Percentiles rank a stretch among this genome's conserved stretches.
phyloP scores from a whole-genome alignment of 2,329 filamentous ascomycete species.

The Cordyceps militaris region DNA sequence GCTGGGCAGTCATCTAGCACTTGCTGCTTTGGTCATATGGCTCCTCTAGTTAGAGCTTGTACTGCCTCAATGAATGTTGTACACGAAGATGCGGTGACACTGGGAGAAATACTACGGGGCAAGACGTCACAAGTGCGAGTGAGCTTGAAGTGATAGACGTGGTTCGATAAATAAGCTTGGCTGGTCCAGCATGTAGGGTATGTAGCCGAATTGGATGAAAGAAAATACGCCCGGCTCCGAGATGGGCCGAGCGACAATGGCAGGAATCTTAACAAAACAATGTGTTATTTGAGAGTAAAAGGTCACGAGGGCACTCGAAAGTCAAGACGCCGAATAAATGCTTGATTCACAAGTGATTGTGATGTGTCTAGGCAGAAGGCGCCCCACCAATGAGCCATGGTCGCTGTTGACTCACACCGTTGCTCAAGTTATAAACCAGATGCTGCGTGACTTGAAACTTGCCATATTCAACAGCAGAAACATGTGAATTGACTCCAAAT shows the following conservation, averaged over 20 bases:
- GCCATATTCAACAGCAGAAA: not conserved
- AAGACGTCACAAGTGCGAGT: too few species aligned
- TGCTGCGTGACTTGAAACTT: not conserved
- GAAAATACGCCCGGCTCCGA: slow-evolving; percentile 4
- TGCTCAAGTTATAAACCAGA: not conserved
- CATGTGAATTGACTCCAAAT: not conserved
- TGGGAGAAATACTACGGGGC: too few species aligned
- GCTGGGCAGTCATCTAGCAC: too few species aligned
- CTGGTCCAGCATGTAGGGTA: too few species aligned
- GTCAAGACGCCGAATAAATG: not conserved
- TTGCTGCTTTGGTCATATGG: too few species aligned
- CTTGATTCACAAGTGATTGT: not conserved
- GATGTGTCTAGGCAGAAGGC: not conserved
- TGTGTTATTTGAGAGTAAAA: not conserved
- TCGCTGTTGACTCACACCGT: slow-evolving; percentile 8
- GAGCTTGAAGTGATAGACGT: too few species aligned
- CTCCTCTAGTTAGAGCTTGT: too few species aligned
- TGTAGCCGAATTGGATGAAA: not conserved
- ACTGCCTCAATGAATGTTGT: too few species aligned
- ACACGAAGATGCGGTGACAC: too few species aligned
- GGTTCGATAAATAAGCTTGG: too few species aligned
- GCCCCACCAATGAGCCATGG: not conserved
- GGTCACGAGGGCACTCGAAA: not conserved
- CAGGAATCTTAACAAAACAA: not conserved
- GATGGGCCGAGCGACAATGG: not conserved